phyloP scores from a whole-genome alignment of 1,284 basidiomycete species.

The Pseudomicrostroma phylloplanum region DNA sequence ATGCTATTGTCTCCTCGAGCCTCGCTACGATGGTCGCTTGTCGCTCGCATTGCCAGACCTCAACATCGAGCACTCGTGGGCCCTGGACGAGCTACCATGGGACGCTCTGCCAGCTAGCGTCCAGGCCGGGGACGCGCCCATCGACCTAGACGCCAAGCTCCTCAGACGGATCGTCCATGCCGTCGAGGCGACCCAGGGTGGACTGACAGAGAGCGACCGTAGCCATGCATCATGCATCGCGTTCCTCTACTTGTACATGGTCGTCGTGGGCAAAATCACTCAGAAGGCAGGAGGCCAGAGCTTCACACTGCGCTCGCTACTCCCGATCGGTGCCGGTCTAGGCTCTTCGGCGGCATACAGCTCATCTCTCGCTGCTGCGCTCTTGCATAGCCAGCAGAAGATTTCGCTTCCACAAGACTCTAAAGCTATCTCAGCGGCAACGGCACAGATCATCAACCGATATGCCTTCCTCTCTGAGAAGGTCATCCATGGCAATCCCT shows the following conservation, averaged over 20 bases:
- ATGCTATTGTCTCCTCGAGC: slow-evolving; percentile 79
- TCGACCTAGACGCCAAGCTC: slow-evolving; percentile 32
- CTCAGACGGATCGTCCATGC: slow-evolving; percentile 28
- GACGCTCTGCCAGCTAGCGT: slow-evolving; percentile 54
- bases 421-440: slow-evolving; percentile 29
- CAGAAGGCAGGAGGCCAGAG: slow-evolving; percentile 58
- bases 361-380: slow-evolving; percentile 71
- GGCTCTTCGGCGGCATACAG: slow-evolving; percentile 96
- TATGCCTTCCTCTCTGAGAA: slow-evolving; percentile 96
- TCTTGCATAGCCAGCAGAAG: slow-evolving; percentile 57
- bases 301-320: slow-evolving; percentile 78
- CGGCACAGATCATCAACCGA: slow-evolving; percentile 73
- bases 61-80: slow-evolving; percentile 74
- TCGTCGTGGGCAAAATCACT: slow-evolving; percentile 56
- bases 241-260: slow-evolving; percentile 92
- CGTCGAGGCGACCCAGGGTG: slow-evolving; percentile 26
- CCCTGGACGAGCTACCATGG: slow-evolving; percentile 76
- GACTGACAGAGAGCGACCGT: slow-evolving; percentile 29
- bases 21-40: slow-evolving; percentile 68
- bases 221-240: slow-evolving; percentile 65
- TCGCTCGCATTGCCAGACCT: slow-evolving; percentile 77
- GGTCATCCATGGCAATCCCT: slow-evolving; percentile 93
- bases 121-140: slow-evolving; percentile 59
- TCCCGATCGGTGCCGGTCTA: slow-evolving; percentile 96
- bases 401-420: slow-evolving; percentile 54